Conservation (phyloP, 371 early-diverging fungal genomes). For the Circinella minor region DNA sequence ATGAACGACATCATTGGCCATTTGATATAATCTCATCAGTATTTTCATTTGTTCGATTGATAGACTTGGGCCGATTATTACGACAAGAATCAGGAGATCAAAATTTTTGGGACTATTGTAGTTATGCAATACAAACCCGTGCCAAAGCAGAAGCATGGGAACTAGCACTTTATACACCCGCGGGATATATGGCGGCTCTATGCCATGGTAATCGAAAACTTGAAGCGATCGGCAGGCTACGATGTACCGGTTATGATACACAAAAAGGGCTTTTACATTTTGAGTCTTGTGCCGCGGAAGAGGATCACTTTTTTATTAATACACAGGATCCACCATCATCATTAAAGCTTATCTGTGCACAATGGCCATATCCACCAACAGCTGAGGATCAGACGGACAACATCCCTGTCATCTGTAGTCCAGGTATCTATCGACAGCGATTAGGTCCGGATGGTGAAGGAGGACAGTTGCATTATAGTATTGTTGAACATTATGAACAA, state of each 20-base stretch:
- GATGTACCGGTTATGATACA: slow-evolving; percentile 17
- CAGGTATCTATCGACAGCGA: slow-evolving; percentile 1
- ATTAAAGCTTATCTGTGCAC: slow-evolving; percentile 10
- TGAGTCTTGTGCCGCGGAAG: slow-evolving; percentile 1
- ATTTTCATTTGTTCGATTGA: slow-evolving; percentile 9
- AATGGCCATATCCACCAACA: slow-evolving; percentile 11
- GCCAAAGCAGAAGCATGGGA: slow-evolving; percentile 23
- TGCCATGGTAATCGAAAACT: slow-evolving; percentile 15
- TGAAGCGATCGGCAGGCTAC: slow-evolving; percentile 9
- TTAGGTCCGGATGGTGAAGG: neutral
- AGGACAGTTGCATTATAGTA: neutral
- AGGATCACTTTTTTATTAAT: neutral
- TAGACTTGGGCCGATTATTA: slow-evolving; percentile 14
- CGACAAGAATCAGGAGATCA: slow-evolving; percentile 4
- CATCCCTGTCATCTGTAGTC: neutral
- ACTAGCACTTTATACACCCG: slow-evolving; percentile 14
- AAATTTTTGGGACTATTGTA: slow-evolving; percentile 7
- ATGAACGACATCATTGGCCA: slow-evolving; percentile 5
- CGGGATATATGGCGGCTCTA: slow-evolving; percentile 15
- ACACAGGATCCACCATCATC: slow-evolving; percentile 1
- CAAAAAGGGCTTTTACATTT: slow-evolving; percentile 6
- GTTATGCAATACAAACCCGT: slow-evolving; percentile 12
- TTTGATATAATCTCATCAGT: slow-evolving; percentile 15
- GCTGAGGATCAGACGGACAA: slow-evolving; percentile 10
- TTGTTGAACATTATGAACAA: neutral